Evolutionary conservation across 2,329 filamentous ascomycete genomes (phyloP).

Genomic region (Hymenoscyphus albidus): DNA sequence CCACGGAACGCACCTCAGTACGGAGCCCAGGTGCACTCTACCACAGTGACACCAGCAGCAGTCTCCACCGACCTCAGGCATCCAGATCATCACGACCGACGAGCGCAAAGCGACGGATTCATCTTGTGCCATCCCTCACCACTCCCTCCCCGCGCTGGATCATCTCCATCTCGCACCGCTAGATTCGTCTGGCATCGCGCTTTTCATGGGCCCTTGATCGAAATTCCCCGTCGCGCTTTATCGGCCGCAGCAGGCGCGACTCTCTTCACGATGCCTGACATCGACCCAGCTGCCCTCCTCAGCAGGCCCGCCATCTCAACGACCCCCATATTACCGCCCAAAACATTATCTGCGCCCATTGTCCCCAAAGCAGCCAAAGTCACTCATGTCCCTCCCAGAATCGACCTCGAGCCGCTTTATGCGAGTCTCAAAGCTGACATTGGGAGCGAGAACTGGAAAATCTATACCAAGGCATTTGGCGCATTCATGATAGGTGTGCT

Average conservation of each 20-base stretch:
- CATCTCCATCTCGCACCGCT: slow-evolving; percentile 26
- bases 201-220: slow-evolving; percentile 31
- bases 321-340: slow-evolving; percentile 55
- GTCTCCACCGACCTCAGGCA: background rate
- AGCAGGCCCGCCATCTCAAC: slow-evolving; percentile 58
- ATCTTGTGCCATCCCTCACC: slow-evolving; percentile 24
- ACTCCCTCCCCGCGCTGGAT: slow-evolving; percentile 15
- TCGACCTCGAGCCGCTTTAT: slow-evolving; percentile 65
- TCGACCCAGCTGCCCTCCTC: slow-evolving; percentile 64
- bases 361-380: slow-evolving; percentile 49
- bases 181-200: slow-evolving; percentile 22
- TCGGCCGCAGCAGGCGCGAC: slow-evolving; percentile 28
- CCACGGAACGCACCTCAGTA: too few species aligned
- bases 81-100: background rate
- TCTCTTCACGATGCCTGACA: slow-evolving; percentile 55
- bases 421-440: slow-evolving; percentile 57
- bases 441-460: slow-evolving; percentile 56
- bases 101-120: slow-evolving; percentile 12
- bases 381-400: slow-evolving; percentile 61
- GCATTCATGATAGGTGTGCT: slow-evolving; percentile 59
- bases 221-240: slow-evolving; percentile 27
- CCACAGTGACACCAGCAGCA: background rate
- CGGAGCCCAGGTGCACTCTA: too few species aligned
- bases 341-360: slow-evolving; percentile 53
- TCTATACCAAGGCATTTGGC: slow-evolving; percentile 60